Evolutionary conservation across 75 land plant genomes (phyloP).

Genomic region (Pinus taeda): DNA sequence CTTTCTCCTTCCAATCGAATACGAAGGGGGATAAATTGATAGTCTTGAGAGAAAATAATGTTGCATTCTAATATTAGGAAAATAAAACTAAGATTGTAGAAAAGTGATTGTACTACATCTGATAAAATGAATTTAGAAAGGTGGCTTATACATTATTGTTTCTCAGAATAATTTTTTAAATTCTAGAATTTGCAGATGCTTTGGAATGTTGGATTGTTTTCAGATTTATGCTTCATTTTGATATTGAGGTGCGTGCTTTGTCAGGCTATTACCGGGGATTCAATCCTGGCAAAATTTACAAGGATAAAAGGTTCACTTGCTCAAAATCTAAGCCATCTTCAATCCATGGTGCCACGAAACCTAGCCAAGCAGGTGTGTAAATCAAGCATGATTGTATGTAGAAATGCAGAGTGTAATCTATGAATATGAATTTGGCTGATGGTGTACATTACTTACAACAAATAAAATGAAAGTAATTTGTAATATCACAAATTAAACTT

Average conservation of each 20-base stretch:
- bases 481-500: background rate
- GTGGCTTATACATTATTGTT: background rate
- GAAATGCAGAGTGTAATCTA: background rate
- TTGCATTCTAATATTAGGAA: background rate
- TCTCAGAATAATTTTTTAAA: background rate
- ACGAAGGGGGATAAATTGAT: background rate
- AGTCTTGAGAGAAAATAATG: background rate
- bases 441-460: background rate
- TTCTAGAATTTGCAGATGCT: background rate
- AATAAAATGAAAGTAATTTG: background rate
- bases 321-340: slow-evolving; percentile 1
- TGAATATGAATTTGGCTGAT: background rate
- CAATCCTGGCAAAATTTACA: too few relatives aligned
- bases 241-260: background rate
- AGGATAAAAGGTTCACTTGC: too few relatives aligned
- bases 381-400: background rate
- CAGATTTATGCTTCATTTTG: background rate
- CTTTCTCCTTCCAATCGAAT: background rate
- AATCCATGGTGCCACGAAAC: slow-evolving; percentile 7
- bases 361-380: slow-evolving; percentile 5
- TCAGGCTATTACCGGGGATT: slow-evolving; percentile 11
- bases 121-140: too few relatives aligned
- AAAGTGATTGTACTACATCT: too few relatives aligned
- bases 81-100: background rate
- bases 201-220: too few relatives aligned